phyloP scores from a whole-genome alignment of 2,329 filamentous ascomycete species.

The Penicillium sp. region DNA sequence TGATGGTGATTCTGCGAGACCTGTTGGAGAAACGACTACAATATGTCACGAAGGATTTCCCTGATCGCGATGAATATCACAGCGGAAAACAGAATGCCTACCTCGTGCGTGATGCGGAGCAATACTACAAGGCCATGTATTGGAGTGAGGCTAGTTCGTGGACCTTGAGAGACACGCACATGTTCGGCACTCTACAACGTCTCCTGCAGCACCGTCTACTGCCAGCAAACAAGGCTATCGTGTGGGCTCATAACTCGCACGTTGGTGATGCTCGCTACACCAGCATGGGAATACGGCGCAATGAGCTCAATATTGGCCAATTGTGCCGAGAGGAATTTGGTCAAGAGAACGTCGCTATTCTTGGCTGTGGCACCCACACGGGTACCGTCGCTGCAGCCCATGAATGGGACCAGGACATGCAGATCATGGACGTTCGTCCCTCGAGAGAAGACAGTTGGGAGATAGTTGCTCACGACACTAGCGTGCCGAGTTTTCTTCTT shows the following conservation, averaged over 20 bases:
- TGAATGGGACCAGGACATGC: constrained; percentile 53
- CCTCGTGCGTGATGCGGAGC: constrained; percentile 51
- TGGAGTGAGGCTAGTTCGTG: constrained; percentile 50
- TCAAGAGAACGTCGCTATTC: constrained; percentile 41
- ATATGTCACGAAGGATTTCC: constrained; percentile 31
- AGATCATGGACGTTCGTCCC: constrained; percentile 50
- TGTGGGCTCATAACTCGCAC: constrained; percentile 58
- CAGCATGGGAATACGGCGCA: constrained; percentile 46
- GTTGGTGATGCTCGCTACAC: constrained; percentile 56
- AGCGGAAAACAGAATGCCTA: constrained; percentile 53
- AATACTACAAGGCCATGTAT: constrained; percentile 56
- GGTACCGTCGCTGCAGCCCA: constrained; percentile 55
- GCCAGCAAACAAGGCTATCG: constrained; percentile 46
- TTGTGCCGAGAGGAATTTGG: constrained; percentile 50
- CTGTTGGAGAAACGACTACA: constrained; percentile 46
- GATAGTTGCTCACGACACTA: constrained; percentile 49
- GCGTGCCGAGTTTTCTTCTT: constrained; percentile 46
- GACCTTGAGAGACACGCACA: constrained; percentile 54
- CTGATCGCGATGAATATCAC: constrained; percentile 50
- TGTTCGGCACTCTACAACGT: constrained; percentile 51
- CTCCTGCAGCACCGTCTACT: constrained; percentile 43
- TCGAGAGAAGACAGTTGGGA: constrained; percentile 52
- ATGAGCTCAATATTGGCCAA: constrained; percentile 55
- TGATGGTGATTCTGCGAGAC: constrained; percentile 48
- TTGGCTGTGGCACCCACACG: constrained; percentile 52